Base-by-base conservation (phyloP, 225 moss, liverwort and hornwort species). In the Bryum argenteum region DNA sequence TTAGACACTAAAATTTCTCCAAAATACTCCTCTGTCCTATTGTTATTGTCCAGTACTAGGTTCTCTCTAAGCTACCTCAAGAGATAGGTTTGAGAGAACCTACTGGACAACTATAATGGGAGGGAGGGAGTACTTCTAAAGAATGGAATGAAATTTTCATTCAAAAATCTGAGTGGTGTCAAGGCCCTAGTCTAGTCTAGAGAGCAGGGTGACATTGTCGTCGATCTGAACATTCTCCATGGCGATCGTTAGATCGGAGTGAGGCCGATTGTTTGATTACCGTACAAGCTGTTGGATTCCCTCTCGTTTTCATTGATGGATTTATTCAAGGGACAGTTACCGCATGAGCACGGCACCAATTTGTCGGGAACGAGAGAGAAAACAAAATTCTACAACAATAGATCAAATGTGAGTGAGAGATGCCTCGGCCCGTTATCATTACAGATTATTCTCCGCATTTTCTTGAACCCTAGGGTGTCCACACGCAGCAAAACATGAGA, bases 351-450 rank as follows among this genome's bases (percentile, higher is more conserved):
- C 75, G 66, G 61, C 61, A 61, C 53, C 54, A 22, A 18, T 6
- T 71, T 66, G 75, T 70, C 54, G 65, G 59, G 71, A 48, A 65
- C 47, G 71, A 80, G 47, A 39, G 28, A 9, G 65, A 22, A 37
- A 65, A 58, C 13, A 52, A 18, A 3, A 5, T 65, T 41, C 55
- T 22, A 24, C 57, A 64, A 77, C 43, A 72, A 56, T 10, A 26
- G 54, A 23, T 19, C 41, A 19, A 19, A 59, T 28, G 2, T 28
- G 10, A 28, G 24, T 56, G 71, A 15, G 57, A 42, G 67, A 24
- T 54, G 21, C 67, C 61, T 38, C 59, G 54, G 39, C 54, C 71
- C 26, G 61, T 54, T n/a, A n/a, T n/a, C n/a, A n/a, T n/a, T 71
- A 47, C 48, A 55, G 75, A 71, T 80, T 66, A 33, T 33, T 33